Evolutionary conservation across 2,329 filamentous ascomycete genomes (phyloP), one percentile per base, ranked within the genome.

Genomic region (Alternaria hordeiaustralica): DNA sequence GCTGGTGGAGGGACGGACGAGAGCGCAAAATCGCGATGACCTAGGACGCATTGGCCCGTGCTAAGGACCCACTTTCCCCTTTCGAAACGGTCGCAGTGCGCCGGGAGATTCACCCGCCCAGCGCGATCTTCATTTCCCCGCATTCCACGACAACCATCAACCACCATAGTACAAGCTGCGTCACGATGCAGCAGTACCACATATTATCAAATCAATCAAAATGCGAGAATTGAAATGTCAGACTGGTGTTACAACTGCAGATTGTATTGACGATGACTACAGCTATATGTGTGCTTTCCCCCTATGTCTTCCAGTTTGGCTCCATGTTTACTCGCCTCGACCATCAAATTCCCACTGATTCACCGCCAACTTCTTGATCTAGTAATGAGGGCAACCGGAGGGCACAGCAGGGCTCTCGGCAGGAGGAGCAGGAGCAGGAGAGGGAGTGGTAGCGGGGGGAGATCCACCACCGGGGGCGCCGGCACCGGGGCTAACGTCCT

Each of bases 401-500:
- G 36, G 36, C 36, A 18, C 36, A 41, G 36, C 36, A 18, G 36
- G 36, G 15, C n/a, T 36, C 25, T 28, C 28, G 13, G 49, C 28
- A 53, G 49, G 49, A 28, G 49, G 49, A 53, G 49, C 49, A 15
- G 49, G 49, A 26, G 26, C 20, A 30, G 49, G 26, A 30, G 49
- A 28, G 15, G 55, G 44, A 26, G 21, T 20, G n/a, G 55, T 28
- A 41, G 26, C 44, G 23, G 49, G 49, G 28, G 49, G 44, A 47
- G 44, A 23, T 15, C 44, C 50, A 2, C 54, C 55, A 23, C 55
- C 55, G 45, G 25, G 43, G 45, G 20, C 55, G 28, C 55, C 41
- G 12, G 33, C 54, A 46, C 45, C 25, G 8, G 62, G 59, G 55
- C 55, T 62, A 28, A 65, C 62, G 44, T 58, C 59, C 53, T 58